Base-by-base conservation (phyloP, 148 eudicot species). In the Vaccinium darrowii region DNA sequence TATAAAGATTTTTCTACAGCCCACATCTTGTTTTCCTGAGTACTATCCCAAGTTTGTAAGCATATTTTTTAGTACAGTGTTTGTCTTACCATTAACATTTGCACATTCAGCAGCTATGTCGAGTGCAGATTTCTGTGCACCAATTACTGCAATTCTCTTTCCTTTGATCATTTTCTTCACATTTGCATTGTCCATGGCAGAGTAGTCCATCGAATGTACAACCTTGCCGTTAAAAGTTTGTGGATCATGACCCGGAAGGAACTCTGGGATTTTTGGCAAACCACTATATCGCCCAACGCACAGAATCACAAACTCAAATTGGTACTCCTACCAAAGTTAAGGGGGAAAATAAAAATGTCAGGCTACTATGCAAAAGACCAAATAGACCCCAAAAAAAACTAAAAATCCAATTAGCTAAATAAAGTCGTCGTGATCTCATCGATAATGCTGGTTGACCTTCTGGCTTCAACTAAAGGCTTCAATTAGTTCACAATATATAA, bases 221-320 rank as follows among this genome's bases (percentile, higher is more conserved):
- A 80, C 82, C 36, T 80, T 80, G 2, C 82, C 82, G 0, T 19
- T 33, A 3, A 27, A 80, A 19, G n/a, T 2, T 16, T n/a, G 9
- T 18, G 72, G 82, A 19, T 2, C 23, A 62, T 62, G 25, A 21
- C 25, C 25, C 0, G 27, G 67, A 0, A 5, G 25, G 39, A 81
- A 81, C 39, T 81, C 83, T 47, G 83, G 83, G 21, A 39, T 81
- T 7, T 81, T 47, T 23, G 83, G 83, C 65, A 7, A 62, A 21
- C 83, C 83, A 47, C 83, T 63, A 36, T 21, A 81, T 47, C 75
- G 30, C 43, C 83, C 83, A 1, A 81, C n/a, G 83, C 83, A 81
- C 23, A 81, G 75, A 60, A 81, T 53, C 75, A 81, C 83, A 47
- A 81, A 81, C 39, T 65, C 83, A 13, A 47, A 16, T 60, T 81